A percentile compares a stretch with the other conserved stretches of the same genome.
Evolutionary conservation across 2,329 filamentous ascomycete species (phyloP).

Genomic region (Emmonsia crescens): DNA sequence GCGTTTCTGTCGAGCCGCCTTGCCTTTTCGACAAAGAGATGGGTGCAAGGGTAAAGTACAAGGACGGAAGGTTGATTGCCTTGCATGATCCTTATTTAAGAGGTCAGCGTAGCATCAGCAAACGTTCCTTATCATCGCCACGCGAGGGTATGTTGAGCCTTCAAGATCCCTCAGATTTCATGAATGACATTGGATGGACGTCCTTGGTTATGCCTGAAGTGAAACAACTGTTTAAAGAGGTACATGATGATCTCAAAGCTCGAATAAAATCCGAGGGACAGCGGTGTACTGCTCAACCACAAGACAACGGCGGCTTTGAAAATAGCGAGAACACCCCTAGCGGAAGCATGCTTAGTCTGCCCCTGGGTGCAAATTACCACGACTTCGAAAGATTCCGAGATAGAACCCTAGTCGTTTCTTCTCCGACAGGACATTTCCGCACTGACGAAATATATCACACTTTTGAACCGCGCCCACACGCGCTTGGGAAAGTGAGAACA

Average conservation of each 20-base stretch:
- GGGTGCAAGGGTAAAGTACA: slow-evolving; percentile 11
- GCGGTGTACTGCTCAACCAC: not conserved
- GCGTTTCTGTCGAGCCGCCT: slow-evolving; percentile 41
- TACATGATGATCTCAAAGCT: slow-evolving; percentile 18
- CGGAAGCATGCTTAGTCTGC: slow-evolving; percentile 8
- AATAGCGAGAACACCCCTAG: not conserved
- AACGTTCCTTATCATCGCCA: slow-evolving; percentile 25
- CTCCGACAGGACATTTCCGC: not conserved
- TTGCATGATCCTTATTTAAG: slow-evolving; percentile 18
- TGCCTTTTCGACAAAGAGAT: slow-evolving; percentile 33
- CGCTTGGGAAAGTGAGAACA: not conserved
- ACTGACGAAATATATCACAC: not conserved
- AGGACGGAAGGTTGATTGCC: not conserved
- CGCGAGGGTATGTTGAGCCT: slow-evolving; percentile 38
- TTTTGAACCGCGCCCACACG: not conserved
- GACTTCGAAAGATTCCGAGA: slow-evolving; percentile 12
- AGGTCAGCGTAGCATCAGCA: slow-evolving; percentile 31
- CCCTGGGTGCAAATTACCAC: slow-evolving; percentile 12
- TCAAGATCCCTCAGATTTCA: slow-evolving; percentile 48
- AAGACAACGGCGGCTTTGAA: not conserved
- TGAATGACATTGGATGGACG: slow-evolving; percentile 46
- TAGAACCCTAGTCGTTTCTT: slow-evolving; percentile 7
- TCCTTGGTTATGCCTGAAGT: slow-evolving; percentile 41
- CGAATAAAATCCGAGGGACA: slow-evolving; percentile 18
- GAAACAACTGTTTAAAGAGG: slow-evolving; percentile 31